A percentile compares a stretch with the other conserved stretches of the same genome.
Conservation (phyloP, 2,329 filamentous ascomycete species). For the Monilinia vaccinii-corymbosi region DNA sequence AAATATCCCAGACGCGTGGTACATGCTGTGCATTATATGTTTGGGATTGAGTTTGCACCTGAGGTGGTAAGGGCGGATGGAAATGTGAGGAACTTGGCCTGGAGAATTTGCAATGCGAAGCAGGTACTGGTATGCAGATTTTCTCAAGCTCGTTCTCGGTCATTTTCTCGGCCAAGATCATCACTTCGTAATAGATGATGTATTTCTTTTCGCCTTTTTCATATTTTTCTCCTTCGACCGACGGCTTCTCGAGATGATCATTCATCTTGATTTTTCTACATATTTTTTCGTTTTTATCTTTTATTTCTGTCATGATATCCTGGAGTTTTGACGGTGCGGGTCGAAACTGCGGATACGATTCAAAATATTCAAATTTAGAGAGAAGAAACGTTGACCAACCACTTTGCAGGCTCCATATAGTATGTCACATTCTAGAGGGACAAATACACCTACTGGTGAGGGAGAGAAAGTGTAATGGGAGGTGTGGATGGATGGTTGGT, state of each 20-base stretch:
- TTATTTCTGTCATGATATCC: not conserved
- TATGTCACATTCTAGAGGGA: slow-evolving; percentile 29
- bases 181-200: not conserved
- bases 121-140: slow-evolving; percentile 63
- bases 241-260: not conserved
- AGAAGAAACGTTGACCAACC: slow-evolving; percentile 2
- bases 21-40: slow-evolving; percentile 93
- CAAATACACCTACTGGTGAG: slow-evolving; percentile 22
- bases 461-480: not conserved
- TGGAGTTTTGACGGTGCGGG: not conserved
- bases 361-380: not conserved
- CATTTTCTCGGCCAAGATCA: not conserved
- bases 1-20: slow-evolving; percentile 88
- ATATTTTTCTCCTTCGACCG: not conserved
- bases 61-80: slow-evolving; percentile 90
- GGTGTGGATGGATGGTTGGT: not conserved
- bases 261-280: not conserved
- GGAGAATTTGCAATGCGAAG: slow-evolving; percentile 93
- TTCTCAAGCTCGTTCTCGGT: not conserved
- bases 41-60: slow-evolving; percentile 90
- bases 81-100: slow-evolving; percentile 80
- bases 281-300: not conserved
- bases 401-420: slow-evolving; percentile 26
- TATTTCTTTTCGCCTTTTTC: slow-evolving; percentile 29
- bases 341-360: not conserved